phyloP scores from a whole-genome alignment of 225 moss, liverwort and hornwort genomes.

The Pseudisothecium myosuroides region DNA sequence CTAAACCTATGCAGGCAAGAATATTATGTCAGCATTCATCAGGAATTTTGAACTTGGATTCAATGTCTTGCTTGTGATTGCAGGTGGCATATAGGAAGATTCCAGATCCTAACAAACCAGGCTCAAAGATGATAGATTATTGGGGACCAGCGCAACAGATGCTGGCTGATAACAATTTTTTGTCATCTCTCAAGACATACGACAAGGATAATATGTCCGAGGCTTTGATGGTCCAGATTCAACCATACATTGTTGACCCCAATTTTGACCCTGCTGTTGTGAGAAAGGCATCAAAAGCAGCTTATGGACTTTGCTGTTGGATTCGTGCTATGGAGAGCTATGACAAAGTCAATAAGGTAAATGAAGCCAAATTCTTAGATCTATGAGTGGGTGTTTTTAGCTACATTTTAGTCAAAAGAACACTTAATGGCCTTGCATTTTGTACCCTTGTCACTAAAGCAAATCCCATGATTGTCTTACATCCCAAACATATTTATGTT shows the following conservation, averaged over 20 bases:
- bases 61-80: background rate
- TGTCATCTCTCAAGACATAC: slow-evolving; percentile 49
- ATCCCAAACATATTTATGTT: background rate
- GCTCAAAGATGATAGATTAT: slow-evolving; percentile 73
- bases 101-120: slow-evolving; percentile 66
- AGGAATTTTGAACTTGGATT: background rate
- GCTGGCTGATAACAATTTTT: slow-evolving; percentile 60
- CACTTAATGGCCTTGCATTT: background rate
- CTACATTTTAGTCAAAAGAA: background rate
- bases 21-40: background rate
- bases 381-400: too few relatives aligned
- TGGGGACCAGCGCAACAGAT: slow-evolving; percentile 86
- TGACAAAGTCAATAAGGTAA: slow-evolving; percentile 71
- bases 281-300: slow-evolving; percentile 79
- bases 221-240: slow-evolving; percentile 36
- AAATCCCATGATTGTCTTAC: too few relatives aligned
- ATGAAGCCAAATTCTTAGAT: background rate
- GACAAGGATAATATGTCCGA: slow-evolving; percentile 67
- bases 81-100: slow-evolving; percentile 66
- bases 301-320: slow-evolving; percentile 86
- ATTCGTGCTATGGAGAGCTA: slow-evolving; percentile 85
- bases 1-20: accelerated
- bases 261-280: slow-evolving; percentile 66
- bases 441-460: background rate
- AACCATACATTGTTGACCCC: slow-evolving; percentile 50